A percentile compares a stretch with the other conserved stretches of the same genome.
These are phyloP conservation scores for Chlamydomonas urium DNA, from an alignment of 139 green algal species.

Conservation along the genomic window DNA sequence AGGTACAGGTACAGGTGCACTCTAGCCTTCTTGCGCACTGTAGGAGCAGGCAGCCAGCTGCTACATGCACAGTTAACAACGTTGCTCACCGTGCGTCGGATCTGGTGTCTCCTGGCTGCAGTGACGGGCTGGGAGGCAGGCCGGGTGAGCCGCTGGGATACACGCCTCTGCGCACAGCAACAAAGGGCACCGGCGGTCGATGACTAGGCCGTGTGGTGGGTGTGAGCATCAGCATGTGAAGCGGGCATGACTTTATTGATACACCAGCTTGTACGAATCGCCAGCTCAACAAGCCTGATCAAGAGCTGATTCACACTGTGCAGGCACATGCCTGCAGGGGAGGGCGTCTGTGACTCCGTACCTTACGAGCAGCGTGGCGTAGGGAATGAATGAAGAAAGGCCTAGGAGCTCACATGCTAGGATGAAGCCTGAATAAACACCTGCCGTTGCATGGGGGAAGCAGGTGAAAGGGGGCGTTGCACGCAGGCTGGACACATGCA, in stretches of 20 bases:
- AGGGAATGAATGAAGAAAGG: conserved; percentile 36
- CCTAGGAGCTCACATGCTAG: conserved; percentile 40
- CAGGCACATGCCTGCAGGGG: neutral
- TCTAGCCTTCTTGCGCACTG: no score
- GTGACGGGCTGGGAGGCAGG: conserved; percentile 1
- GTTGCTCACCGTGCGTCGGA: neutral
- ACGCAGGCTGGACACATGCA: neutral
- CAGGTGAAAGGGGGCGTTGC: neutral
- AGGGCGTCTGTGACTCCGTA: neutral
- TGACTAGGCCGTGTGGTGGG: no score
- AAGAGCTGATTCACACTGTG: neutral
- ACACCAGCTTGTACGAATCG: neutral
- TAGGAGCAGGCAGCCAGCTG: no score
- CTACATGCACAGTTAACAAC: neutral
- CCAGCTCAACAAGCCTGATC: neutral
- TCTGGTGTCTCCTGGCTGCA: neutral
- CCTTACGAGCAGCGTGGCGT: conserved; percentile 29
- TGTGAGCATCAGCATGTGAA: no score
- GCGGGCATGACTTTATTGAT: neutral
- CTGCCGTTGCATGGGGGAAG: neutral
- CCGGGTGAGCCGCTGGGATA: conserved; percentile 18
- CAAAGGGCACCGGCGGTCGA: no score
- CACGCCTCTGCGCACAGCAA: conserved; percentile 4
- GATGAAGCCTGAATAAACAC: conserved; percentile 30
- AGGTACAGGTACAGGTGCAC: no score